These are phyloP conservation scores for Curvularia lunata DNA, from an alignment of 2,329 filamentous ascomycete genomes.

Conservation along the genomic window DNA sequence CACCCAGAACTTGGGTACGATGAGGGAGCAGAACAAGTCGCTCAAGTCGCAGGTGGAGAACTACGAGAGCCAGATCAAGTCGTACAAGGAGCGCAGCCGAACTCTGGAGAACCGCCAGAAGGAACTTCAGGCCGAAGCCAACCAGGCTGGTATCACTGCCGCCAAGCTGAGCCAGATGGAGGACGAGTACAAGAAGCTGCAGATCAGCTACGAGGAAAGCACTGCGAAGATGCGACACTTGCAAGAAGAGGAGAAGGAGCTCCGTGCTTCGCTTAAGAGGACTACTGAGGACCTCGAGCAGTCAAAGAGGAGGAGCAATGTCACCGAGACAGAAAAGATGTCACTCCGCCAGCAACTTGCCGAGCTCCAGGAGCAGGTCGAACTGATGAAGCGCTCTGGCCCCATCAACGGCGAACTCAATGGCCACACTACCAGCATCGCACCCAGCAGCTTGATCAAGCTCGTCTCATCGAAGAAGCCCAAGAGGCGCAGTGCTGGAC, in stretches of 20 bases:
- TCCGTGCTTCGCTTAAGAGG: conserved; percentile 80
- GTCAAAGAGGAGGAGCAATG: conserved; percentile 74
- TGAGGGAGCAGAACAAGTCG: conserved; percentile 94
- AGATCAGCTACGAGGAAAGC: conserved; percentile 88
- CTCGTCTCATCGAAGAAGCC: conserved; percentile 96
- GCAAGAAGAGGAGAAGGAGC: conserved; percentile 88
- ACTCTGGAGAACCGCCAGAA: conserved; percentile 87
- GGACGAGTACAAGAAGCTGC: conserved; percentile 91
- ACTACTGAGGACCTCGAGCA: conserved; percentile 83
- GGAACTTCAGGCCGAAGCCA: conserved; percentile 94
- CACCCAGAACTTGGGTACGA: conserved; percentile 87
- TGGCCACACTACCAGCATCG: conserved; percentile 58
- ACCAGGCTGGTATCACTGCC: conserved; percentile 94
- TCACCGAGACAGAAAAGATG: conserved; percentile 83
- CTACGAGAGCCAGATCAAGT: conserved; percentile 95
- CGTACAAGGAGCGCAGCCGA: conserved; percentile 92
- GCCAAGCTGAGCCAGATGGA: conserved; percentile 91
- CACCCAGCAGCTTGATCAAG: conserved; percentile 84
- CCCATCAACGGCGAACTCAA: conserved; percentile 76
- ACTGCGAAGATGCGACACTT: conserved; percentile 88
- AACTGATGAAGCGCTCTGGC: conserved; percentile 78
- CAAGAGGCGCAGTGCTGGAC: conserved; percentile 89
- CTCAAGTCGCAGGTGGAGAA: conserved; percentile 88
- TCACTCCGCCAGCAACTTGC: conserved; percentile 85
- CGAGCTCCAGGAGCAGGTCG: conserved; percentile 90